Conservation (phyloP, 2,329 filamentous ascomycete genomes). For the Neobulgaria alba region DNA sequence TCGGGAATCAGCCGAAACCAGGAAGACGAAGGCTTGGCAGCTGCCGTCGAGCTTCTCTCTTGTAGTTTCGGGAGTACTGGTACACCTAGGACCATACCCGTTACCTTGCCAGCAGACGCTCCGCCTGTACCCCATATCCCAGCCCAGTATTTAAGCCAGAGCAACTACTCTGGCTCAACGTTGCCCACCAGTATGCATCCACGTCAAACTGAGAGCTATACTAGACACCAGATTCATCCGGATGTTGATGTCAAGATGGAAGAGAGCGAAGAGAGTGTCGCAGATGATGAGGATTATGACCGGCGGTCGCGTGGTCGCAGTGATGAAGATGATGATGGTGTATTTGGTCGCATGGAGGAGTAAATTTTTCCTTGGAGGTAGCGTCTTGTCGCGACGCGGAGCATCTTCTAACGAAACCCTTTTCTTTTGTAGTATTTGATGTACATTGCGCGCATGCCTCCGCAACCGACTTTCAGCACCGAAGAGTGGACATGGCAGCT, state of each 20-base stretch:
- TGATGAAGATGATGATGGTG: constrained; percentile 88
- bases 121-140: constrained; percentile 86
- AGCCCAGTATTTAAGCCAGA: constrained; percentile 62
- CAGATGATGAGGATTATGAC: constrained; percentile 57
- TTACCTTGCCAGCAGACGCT: constrained; percentile 60
- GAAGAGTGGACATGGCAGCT: constrained; percentile 48
- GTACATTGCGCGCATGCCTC: constrained; percentile 47
- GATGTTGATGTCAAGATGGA: constrained; percentile 61
- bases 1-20: constrained; percentile 69
- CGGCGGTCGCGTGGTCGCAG: constrained; percentile 53
- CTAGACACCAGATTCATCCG: constrained; percentile 43
- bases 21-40: constrained; percentile 78
- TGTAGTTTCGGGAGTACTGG: constrained; percentile 64
- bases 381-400: not conserved
- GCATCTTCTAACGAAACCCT: constrained; percentile 9
- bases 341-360: constrained; percentile 96
- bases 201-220: constrained; percentile 58
- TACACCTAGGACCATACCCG: constrained; percentile 61
- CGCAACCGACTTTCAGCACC: constrained; percentile 58
- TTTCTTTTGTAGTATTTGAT: constrained; percentile 24
- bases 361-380: constrained; percentile 34
- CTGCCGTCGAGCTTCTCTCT: constrained; percentile 81
- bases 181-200: constrained; percentile 49
- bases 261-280: constrained; percentile 52
- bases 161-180: constrained; percentile 48